phyloP scores from a whole-genome alignment of 768 basidiomycete genomes.

The Hortiboletus campestris region DNA sequence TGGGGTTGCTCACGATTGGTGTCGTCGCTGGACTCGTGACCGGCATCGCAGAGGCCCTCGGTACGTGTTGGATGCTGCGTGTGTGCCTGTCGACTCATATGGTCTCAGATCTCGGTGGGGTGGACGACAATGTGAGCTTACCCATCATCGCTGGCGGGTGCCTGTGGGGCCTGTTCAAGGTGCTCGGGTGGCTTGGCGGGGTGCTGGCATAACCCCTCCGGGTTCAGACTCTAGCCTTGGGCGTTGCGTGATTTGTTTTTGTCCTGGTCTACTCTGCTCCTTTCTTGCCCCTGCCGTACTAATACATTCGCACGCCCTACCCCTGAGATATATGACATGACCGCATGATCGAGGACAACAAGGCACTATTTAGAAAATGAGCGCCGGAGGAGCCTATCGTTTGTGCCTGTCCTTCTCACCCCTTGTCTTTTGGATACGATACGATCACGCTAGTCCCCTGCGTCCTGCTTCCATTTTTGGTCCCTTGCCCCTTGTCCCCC shows the following conservation, averaged over 20 bases:
- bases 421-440: not conserved
- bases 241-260: not conserved
- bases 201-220: slow-evolving; percentile 13
- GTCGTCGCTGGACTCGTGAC: slow-evolving; percentile 73
- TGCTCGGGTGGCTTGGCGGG: slow-evolving; percentile 35
- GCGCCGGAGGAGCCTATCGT: not conserved
- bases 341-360: not conserved
- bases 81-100: not conserved
- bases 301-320: not conserved
- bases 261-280: not conserved
- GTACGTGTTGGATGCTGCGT: slow-evolving; percentile 43
- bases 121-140: slow-evolving; percentile 89
- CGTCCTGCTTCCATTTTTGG: not conserved
- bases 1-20: slow-evolving; percentile 56
- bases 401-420: not conserved
- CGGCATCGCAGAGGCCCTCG: slow-evolving; percentile 85
- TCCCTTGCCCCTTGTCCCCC: not conserved
- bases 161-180: slow-evolving; percentile 54
- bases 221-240: not conserved
- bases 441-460: not conserved
- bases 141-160: slow-evolving; percentile 83
- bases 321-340: not conserved
- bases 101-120: slow-evolving; percentile 66
- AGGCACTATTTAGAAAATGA: not conserved
- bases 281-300: not conserved